Base-by-base conservation (phyloP, 2,329 filamentous ascomycete species). In the Shiraia sp. region DNA sequence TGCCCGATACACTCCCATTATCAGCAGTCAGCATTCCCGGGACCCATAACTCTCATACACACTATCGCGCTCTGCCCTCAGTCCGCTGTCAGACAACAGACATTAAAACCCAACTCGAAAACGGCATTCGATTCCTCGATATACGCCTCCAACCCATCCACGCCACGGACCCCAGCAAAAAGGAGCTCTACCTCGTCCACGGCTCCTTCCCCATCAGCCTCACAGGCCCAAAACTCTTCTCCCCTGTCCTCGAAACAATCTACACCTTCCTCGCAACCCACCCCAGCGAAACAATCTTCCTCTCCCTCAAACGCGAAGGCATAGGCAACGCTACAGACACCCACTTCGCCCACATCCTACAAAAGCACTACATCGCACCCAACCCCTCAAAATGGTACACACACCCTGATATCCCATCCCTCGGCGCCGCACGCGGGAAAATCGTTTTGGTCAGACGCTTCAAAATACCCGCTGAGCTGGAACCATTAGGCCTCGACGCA, bases 111-210 rank as follows among this genome's bases (percentile, higher is more conserved):
- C 93, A 99, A 71, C 82, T 99, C 19, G 77, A 84, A 42, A 92
- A 96, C 65, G 93, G 93, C 19, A 87, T 97, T 32, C 89, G 93
- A 36, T 97, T 96, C 76, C 84, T 99, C 54, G 93, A 99, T 66
- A 82, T 99, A 49, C 85, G 93, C 36, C 87, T 96, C 1, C 85
- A 87, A 57, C 82, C 83, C 2, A 75, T 78, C 22, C 75, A 75
- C 37, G 77, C 81, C 1, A 73, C 79, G 2, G 76, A 86, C 38
- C 65, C 72, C 0, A 75, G 77, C 48, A 80, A 81, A 51, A 83
- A 89, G 63, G 79, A 81, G 28, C 79, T 97, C 12, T 75, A 85
- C 39, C 87, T 99, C 22, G 92, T 97, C 4, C 93, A 99, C 74
- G 85, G 86, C 61, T 88, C 83, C 16, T 97, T 97, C 66, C 90